Percentiles rank a stretch among this genome's conserved stretches.
Evolutionary conservation across 148 eudicot genomes (phyloP).

Genomic region (Polygonum aviculare): DNA sequence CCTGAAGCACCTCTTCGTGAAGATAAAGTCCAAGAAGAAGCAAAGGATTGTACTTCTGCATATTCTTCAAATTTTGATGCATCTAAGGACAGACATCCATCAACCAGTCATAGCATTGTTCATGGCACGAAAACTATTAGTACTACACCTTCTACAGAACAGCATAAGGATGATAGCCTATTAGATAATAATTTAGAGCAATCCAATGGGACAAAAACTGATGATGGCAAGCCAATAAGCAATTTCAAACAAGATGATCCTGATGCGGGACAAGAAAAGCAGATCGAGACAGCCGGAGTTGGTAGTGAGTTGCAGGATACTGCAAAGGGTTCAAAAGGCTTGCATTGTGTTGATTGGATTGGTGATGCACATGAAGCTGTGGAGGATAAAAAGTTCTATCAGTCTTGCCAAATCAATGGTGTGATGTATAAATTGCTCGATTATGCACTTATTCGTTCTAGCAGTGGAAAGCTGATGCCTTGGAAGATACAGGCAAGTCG

Average conservation of each 20-base stretch:
- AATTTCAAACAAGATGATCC: slow-evolving; percentile 19
- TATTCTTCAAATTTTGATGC: slow-evolving; percentile 18
- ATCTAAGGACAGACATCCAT: slow-evolving; percentile 19
- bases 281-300: slow-evolving; percentile 23
- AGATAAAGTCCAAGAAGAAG: slow-evolving; percentile 22
- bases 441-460: slow-evolving; percentile 47
- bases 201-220: slow-evolving; percentile 1
- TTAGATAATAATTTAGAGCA: not conserved
- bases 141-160: slow-evolving; percentile 24
- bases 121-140: slow-evolving; percentile 9
- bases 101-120: slow-evolving; percentile 20
- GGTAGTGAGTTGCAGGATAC: slow-evolving; percentile 19
- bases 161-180: slow-evolving; percentile 22
- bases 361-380: slow-evolving; percentile 46
- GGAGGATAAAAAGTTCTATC: slow-evolving; percentile 55
- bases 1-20: slow-evolving; percentile 18
- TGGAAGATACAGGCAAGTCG: slow-evolving; percentile 56
- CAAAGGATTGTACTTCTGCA: slow-evolving; percentile 11
- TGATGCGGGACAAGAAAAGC: slow-evolving; percentile 22
- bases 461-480: slow-evolving; percentile 46
- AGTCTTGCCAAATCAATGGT: slow-evolving; percentile 68
- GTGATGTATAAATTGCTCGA: slow-evolving; percentile 49
- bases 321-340: slow-evolving; percentile 29
- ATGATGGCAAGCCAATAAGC: slow-evolving; percentile 13
- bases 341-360: slow-evolving; percentile 60